phyloP scores from a whole-genome alignment of 768 basidiomycete genomes.

The Lactifluus subvellereus region DNA sequence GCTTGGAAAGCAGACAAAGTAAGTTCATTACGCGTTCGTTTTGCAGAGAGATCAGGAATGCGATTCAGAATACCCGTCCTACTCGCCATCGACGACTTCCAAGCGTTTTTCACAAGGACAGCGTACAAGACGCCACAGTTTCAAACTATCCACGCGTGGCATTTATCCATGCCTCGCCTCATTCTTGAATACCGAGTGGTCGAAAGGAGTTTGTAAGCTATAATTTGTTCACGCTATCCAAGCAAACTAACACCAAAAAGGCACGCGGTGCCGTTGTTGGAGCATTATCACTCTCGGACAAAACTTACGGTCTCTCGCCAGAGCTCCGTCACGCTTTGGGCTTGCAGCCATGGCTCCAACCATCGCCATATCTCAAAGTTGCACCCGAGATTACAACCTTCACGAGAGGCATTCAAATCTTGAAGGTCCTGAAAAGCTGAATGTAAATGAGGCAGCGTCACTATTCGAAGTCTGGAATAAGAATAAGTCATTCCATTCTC shows the following conservation, averaged over 20 bases:
- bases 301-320: slow-evolving; percentile 49
- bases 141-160: slow-evolving; percentile 60
- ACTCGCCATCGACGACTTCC: slow-evolving; percentile 84
- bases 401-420: slow-evolving; percentile 45
- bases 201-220: slow-evolving; percentile 56
- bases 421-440: slow-evolving; percentile 51
- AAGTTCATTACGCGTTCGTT: slow-evolving; percentile 25
- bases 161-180: slow-evolving; percentile 72
- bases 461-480: slow-evolving; percentile 75
- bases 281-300: slow-evolving; percentile 58
- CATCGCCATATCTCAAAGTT: slow-evolving; percentile 53
- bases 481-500: slow-evolving; percentile 47
- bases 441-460: slow-evolving; percentile 60
- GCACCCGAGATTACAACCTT: slow-evolving; percentile 46
- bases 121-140: slow-evolving; percentile 77
- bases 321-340: slow-evolving; percentile 62
- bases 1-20: slow-evolving; percentile 62
- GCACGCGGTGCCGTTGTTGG: slow-evolving; percentile 66
- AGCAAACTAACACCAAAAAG: slow-evolving; percentile 35
- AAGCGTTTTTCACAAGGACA: slow-evolving; percentile 61
- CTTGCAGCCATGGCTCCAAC: slow-evolving; percentile 37
- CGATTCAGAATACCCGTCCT: slow-evolving; percentile 63
- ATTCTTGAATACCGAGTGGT: slow-evolving; percentile 76
- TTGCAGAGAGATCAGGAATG: not conserved
- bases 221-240: not conserved